Percentiles rank a stretch among this genome's conserved stretches.
Evolutionary conservation across 2,329 filamentous ascomycete species (phyloP).

Genomic region (Fusarium floridanum): DNA sequence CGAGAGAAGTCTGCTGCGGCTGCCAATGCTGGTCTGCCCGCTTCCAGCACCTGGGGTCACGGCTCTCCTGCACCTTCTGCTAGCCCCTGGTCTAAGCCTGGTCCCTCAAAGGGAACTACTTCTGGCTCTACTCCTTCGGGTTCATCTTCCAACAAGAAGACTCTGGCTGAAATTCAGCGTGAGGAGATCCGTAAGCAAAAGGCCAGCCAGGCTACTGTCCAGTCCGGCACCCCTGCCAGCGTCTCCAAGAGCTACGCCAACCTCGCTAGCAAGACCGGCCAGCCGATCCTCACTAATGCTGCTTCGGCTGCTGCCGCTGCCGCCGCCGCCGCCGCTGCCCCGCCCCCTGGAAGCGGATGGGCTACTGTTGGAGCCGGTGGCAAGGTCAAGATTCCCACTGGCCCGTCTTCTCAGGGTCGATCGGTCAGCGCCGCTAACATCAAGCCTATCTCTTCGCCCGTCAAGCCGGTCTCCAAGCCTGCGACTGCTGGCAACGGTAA

Average conservation of each 20-base stretch:
- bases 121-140: conserved; percentile 39
- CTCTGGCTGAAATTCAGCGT: conserved; percentile 93
- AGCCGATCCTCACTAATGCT: conserved; percentile 54
- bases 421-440: conserved; percentile 58
- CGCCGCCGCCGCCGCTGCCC: conserved; percentile 55
- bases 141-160: conserved; percentile 77
- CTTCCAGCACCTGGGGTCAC: conserved; percentile 90
- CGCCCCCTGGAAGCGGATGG: conserved; percentile 74
- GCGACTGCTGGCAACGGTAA: conserved; percentile 60
- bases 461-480: conserved; percentile 66
- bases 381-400: conserved; percentile 83
- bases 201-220: conserved; percentile 64
- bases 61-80: conserved; percentile 77
- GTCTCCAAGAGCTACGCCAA: conserved; percentile 93
- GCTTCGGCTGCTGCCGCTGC: conserved; percentile 56
- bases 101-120: conserved; percentile 57
- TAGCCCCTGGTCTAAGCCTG: conserved; percentile 77
- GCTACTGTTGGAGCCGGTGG: conserved; percentile 95
- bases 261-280: conserved; percentile 81
- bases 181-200: conserved; percentile 87
- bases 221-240: conserved; percentile 61
- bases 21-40: conserved; percentile 77
- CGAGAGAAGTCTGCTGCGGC: conserved; percentile 68
- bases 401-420: conserved; percentile 64
- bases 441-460: conserved; percentile 59